phyloP scores from a whole-genome alignment of 371 early-diverging fungal genomes.

The Paraphysoderma sedebokerense region DNA sequence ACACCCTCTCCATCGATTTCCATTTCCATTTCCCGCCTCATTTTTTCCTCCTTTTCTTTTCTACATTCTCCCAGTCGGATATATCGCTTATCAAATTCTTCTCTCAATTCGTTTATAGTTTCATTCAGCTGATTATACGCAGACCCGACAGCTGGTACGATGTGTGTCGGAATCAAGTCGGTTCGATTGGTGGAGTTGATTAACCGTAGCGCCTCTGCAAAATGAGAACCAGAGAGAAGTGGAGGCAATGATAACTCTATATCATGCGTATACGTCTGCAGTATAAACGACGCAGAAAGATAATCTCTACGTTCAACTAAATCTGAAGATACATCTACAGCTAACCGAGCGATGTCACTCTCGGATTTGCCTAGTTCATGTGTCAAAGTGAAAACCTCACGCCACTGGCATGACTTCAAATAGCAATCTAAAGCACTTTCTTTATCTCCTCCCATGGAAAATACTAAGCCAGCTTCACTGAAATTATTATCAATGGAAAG shows the following conservation, averaged over 20 bases:
- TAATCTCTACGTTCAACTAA: too few relatives aligned
- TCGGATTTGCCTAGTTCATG: background rate
- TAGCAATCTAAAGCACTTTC: slow-evolving; percentile 51
- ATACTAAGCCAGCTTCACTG: slow-evolving; percentile 54
- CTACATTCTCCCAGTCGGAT: slow-evolving; percentile 19
- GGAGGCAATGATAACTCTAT: slow-evolving; percentile 42
- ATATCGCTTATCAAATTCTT: slow-evolving; percentile 39
- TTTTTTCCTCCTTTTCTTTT: slow-evolving; percentile 4
- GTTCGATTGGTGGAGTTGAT: slow-evolving; percentile 25
- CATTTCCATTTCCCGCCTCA: slow-evolving; percentile 3
- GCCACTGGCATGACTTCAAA: slow-evolving; percentile 43
- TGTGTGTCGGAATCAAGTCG: slow-evolving; percentile 53
- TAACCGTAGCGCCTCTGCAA: slow-evolving; percentile 50
- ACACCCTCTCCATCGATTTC: slow-evolving; percentile 34
- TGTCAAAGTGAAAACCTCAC: slow-evolving; percentile 46
- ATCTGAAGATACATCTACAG: too few relatives aligned
- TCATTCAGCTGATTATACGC: slow-evolving; percentile 37
- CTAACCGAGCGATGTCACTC: background rate
- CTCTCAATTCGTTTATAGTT: slow-evolving; percentile 50
- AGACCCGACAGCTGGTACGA: slow-evolving; percentile 46
- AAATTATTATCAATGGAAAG: slow-evolving; percentile 30
- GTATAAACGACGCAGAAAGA: too few relatives aligned
- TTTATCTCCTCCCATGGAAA: slow-evolving; percentile 37
- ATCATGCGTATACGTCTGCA: slow-evolving; percentile 26
- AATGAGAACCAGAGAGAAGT: slow-evolving; percentile 41